Evolutionary conservation across 2,329 filamentous ascomycete genomes (phyloP), one percentile per base, ranked within the genome.

Genomic region (Sclerotinia subarctica): DNA sequence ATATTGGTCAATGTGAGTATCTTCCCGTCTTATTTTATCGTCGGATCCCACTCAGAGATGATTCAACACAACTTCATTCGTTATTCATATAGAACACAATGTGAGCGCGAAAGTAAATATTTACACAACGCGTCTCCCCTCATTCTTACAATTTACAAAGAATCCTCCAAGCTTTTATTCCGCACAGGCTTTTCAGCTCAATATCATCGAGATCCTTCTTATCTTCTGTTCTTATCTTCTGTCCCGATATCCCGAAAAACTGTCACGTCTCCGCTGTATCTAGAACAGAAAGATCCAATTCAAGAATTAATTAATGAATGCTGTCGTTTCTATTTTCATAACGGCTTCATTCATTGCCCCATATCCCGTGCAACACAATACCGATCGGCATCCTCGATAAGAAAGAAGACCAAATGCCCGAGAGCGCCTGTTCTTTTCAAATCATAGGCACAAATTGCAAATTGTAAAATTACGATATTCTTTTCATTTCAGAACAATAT

Each of bases 61-160:
- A 11, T 29, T 54, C 29, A 21, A 32, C 26, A 54, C 52, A 54
- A 53, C 21, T 19, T 51, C 6, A 51, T 51, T 51, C 44, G 46
- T 62, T 38, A 1, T 24, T 38, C 46, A 3, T 51, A 29, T 21
- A 29, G 13, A 24, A 5, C 17, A 49, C 13, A 38, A 49, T 26
- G 26, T 24, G 11, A 29, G 42, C 32, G 38, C 32, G 52, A 51
- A 66, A 66, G 64, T 66, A 59, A 66, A 66, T 59, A 66, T 66
- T 66, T 59, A 66, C 64, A 57, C 49, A 66, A 58, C 64, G 53
- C 64, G 64, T 66, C 64, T 66, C 32, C 64, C 38, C 21, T 57
- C 53, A n/a, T 8, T 38, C 38, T 38, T 51, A 32, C 24, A n/a
- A 42, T 15, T 15, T 58, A 19, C 26, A n/a, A 38, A 62, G 29